phyloP scores from a whole-genome alignment of 805 yeast genomes.

The Vanderwaltozyma tropicalis region DNA sequence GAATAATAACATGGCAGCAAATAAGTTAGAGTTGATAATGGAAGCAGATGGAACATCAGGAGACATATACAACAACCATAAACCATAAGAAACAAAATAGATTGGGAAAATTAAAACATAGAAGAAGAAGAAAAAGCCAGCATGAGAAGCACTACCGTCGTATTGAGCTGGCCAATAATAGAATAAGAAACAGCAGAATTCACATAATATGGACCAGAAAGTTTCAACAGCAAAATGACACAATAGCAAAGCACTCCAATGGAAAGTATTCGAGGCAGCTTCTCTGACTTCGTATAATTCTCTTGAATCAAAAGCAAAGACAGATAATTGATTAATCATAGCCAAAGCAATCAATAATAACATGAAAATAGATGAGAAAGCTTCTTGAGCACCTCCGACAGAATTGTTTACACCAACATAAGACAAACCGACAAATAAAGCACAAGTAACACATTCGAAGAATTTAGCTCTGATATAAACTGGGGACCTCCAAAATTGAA shows the following conservation, averaged over 20 bases:
- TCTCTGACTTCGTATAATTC: conserved; percentile 63
- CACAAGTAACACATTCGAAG: conserved; percentile 40
- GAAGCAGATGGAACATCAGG: conserved; percentile 37
- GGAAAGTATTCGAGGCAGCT: conserved; percentile 59
- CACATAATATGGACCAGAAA: conserved; percentile 37
- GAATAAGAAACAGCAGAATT: conserved; percentile 34
- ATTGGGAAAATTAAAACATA: conserved; percentile 41
- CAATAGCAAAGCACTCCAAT: conserved; percentile 50
- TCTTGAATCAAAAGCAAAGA: conserved; percentile 49
- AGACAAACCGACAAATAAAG: conserved; percentile 58
- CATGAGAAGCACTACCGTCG: conserved; percentile 34
- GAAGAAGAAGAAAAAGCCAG: conserved; percentile 44
- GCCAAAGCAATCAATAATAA: conserved; percentile 41
- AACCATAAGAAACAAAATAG: conserved; percentile 42
- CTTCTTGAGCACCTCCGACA: conserved; percentile 55
- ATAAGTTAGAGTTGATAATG: conserved; percentile 36
- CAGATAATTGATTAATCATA: conserved; percentile 52
- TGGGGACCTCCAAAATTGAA: conserved; percentile 60
- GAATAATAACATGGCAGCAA: conserved; percentile 43
- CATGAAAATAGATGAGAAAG: conserved; percentile 52
- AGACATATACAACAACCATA: conserved; percentile 38
- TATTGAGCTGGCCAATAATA: conserved; percentile 42
- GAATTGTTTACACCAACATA: conserved; percentile 51
- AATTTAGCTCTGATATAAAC: conserved; percentile 48
- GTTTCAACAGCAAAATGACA: conserved; percentile 37